phyloP scores from a whole-genome alignment of 768 basidiomycete genomes.

The Suillus weaverae region DNA sequence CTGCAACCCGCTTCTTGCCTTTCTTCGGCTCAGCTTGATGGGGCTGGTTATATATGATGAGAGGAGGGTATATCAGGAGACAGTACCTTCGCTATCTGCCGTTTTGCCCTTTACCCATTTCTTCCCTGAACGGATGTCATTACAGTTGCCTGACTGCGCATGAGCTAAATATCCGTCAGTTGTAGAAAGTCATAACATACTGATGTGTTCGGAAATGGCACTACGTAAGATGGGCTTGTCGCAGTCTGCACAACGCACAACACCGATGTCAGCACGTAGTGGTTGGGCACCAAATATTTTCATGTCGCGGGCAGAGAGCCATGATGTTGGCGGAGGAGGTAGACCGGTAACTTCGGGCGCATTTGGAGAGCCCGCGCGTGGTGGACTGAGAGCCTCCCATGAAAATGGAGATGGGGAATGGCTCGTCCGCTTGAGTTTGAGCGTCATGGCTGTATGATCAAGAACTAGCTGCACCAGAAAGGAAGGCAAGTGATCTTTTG shows the following conservation, averaged over 20 bases:
- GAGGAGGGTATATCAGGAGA: constrained; percentile 1
- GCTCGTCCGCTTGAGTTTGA: constrained; percentile 44
- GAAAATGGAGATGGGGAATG: constrained; percentile 58
- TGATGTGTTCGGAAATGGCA: constrained; percentile 71
- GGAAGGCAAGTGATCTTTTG: background rate
- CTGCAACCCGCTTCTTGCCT: constrained; percentile 80
- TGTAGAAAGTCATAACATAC: constrained; percentile 42
- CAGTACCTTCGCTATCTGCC: constrained; percentile 47
- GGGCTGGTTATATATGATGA: constrained; percentile 10
- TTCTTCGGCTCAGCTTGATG: constrained; percentile 42
- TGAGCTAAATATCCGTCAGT: constrained; percentile 10
- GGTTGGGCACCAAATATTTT: constrained; percentile 82
- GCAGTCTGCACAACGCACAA: constrained; percentile 80
- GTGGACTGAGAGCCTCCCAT: constrained; percentile 50
- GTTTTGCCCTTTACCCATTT: constrained; percentile 58
- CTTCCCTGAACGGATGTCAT: constrained; percentile 53
- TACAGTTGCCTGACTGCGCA: constrained; percentile 54
- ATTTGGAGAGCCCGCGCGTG: constrained; percentile 31
- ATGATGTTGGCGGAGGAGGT: constrained; percentile 77
- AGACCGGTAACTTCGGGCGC: constrained; percentile 42
- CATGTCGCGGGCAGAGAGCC: constrained; percentile 87
- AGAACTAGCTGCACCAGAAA: background rate
- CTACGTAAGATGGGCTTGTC: constrained; percentile 77
- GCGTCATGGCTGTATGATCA: constrained; percentile 32
- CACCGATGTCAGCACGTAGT: constrained; percentile 62